These are phyloP conservation scores for Amphirosellinia nigrospora DNA, from an alignment of 495 filamentous ascomycete species.

Conservation along the genomic window DNA sequence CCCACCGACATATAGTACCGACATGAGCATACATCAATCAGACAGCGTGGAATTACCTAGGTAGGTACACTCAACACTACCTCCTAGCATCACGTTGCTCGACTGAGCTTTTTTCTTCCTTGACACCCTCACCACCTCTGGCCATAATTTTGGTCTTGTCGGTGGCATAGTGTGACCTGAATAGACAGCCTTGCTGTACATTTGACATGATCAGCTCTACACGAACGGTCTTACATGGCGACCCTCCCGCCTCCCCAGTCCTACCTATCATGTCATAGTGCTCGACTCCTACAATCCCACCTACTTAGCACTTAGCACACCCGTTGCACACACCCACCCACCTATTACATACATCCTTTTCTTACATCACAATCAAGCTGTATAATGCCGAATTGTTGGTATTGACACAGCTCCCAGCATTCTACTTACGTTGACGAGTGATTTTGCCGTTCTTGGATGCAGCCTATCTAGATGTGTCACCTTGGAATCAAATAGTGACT, in stretches of 20 bases:
- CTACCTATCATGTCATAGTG: conserved; percentile 3
- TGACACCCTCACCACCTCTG: neutral
- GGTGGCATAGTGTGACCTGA: neutral
- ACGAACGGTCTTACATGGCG: neutral
- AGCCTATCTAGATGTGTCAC: neutral
- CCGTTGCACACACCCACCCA: neutral
- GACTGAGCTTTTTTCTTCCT: no score
- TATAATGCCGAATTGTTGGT: neutral
- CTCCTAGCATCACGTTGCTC: no score
- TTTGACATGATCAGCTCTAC: conserved; percentile 12
- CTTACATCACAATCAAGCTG: conserved; percentile 8
- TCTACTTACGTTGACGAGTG: neutral
- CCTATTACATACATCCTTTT: conserved; percentile 10
- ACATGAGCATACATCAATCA: no score
- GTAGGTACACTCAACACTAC: no score
- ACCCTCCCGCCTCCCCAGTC: neutral
- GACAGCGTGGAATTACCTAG: no score
- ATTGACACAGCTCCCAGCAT: neutral
- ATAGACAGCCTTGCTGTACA: conserved; percentile 1
- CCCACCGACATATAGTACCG: no score
- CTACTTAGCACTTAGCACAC: conserved; percentile 1
- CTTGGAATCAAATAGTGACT: neutral
- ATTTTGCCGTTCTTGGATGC: neutral
- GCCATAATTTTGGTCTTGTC: neutral
- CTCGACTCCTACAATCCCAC: conserved; percentile 9